These are phyloP conservation scores for Marsdenia floribunda DNA, from an alignment of 257 asterid species.

Conservation along the genomic window DNA sequence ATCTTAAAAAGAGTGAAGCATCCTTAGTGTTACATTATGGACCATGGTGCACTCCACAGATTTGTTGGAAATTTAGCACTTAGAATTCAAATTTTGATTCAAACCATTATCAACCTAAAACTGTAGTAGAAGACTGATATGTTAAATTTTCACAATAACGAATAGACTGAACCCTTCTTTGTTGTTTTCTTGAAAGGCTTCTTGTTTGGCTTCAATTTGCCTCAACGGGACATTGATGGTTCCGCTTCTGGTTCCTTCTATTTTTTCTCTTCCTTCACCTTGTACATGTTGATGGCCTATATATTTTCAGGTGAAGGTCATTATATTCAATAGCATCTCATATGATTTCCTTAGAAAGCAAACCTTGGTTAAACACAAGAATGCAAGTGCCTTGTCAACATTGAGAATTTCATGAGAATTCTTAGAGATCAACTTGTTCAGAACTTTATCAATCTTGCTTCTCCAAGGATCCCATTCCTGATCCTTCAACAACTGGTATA, in stretches of 20 bases:
- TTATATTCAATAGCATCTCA: not conserved
- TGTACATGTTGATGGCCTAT: conserved; percentile 96
- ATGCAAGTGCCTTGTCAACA: conserved; percentile 52
- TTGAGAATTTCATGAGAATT: too few relatives aligned
- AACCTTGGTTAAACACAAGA: not conserved
- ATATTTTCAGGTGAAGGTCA: conserved; percentile 12
- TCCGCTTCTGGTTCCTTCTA: conserved; percentile 46
- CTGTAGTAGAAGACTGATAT: too few relatives aligned
- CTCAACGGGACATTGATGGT: conserved; percentile 28
- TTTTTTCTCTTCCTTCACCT: conserved; percentile 70
- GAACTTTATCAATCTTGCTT: conserved; percentile 73
- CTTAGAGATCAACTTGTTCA: conserved; percentile 69
- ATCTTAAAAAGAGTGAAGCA: too few relatives aligned
- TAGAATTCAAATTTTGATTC: too few relatives aligned
- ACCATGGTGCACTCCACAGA: too few relatives aligned
- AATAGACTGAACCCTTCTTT: conserved; percentile 35
- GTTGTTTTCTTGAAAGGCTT: conserved; percentile 66
- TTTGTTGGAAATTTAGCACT: too few relatives aligned
- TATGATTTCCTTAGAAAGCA: not conserved
- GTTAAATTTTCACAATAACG: too few relatives aligned
- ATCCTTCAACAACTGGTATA: conserved; percentile 85
- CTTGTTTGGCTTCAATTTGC: conserved; percentile 55
- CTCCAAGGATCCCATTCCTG: conserved; percentile 86
- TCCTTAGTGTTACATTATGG: too few relatives aligned
- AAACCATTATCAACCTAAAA: too few relatives aligned